Conservation (phyloP, 805 yeast genomes). For the Saturnispora diversa region DNA sequence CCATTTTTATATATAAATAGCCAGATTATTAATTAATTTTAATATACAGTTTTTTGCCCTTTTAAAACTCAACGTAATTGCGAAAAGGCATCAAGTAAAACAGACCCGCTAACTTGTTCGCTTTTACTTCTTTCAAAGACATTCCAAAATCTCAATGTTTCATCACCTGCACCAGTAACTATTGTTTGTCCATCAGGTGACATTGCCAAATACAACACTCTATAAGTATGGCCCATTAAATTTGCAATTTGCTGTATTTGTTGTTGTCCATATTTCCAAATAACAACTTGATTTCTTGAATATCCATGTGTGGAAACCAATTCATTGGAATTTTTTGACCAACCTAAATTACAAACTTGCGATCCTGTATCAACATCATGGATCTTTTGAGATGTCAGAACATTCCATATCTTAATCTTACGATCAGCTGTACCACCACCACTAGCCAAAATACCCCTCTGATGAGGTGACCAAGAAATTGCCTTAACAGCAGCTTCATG, state of each 20-base stretch:
- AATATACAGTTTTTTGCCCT: conserved; percentile 1
- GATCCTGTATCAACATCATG: conserved; percentile 91
- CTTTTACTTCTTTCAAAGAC: conserved; percentile 71
- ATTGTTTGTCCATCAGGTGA: conserved; percentile 96
- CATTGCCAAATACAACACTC: conserved; percentile 82
- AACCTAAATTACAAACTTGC: conserved; percentile 87
- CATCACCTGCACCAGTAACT: conserved; percentile 98
- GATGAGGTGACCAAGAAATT: conserved; percentile 96
- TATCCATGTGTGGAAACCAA: conserved; percentile 93
- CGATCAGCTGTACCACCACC: conserved; percentile 98
- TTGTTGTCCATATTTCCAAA: conserved; percentile 79
- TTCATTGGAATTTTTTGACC: conserved; percentile 91
- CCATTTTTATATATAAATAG: background rate
- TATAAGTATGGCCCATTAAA: conserved; percentile 86
- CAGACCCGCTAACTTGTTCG: conserved; percentile 52
- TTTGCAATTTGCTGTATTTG: conserved; percentile 87
- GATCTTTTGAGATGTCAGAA: conserved; percentile 63
- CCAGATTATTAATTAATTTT: conserved; percentile 12
- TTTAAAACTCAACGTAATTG: conserved; percentile 44
- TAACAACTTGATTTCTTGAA: conserved; percentile 78
- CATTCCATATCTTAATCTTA: conserved; percentile 86
- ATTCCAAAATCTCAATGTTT: conserved; percentile 92
- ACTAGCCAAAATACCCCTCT: conserved; percentile 82
- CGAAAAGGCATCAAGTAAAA: conserved; percentile 64
- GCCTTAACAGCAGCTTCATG: conserved; percentile 97